These are phyloP conservation scores for Populus pruinosa DNA, from an alignment of 345 rosid species.

Conservation along the genomic window DNA sequence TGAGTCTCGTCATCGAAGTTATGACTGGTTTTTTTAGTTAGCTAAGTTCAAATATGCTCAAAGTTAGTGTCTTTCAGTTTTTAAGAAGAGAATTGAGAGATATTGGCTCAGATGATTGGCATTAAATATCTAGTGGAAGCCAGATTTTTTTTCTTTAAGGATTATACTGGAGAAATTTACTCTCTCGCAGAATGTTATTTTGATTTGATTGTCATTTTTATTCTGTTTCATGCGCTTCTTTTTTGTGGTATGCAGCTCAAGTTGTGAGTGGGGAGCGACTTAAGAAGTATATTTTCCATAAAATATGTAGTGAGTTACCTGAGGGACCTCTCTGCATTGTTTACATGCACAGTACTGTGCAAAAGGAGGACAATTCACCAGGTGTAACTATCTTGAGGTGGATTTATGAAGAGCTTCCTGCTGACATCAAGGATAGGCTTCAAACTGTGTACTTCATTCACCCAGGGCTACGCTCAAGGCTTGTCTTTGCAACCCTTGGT, in stretches of 20 bases:
- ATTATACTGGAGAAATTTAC: not conserved
- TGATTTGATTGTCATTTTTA: not conserved
- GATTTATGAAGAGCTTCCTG: constrained; percentile 88
- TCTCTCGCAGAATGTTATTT: too few species aligned
- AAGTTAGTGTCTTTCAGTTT: not conserved
- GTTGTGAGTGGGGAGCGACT: constrained; percentile 74
- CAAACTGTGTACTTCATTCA: constrained; percentile 74
- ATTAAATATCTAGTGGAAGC: not conserved
- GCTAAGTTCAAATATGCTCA: not conserved
- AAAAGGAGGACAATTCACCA: constrained; percentile 81
- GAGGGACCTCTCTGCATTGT: constrained; percentile 81
- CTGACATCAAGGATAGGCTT: constrained; percentile 69
- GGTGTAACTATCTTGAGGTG: constrained; percentile 83
- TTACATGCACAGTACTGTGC: constrained; percentile 81
- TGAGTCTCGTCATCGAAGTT: not conserved
- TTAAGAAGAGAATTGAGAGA: not conserved
- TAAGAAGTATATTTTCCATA: constrained; percentile 72
- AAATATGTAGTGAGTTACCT: constrained; percentile 63
- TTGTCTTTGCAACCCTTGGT: constrained; percentile 81
- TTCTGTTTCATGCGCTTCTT: not conserved
- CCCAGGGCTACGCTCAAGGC: constrained; percentile 88
- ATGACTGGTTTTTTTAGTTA: not conserved
- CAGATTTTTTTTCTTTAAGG: not conserved
- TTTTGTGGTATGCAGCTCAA: constrained; percentile 56
- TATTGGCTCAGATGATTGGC: not conserved